Percentiles rank a stretch among this genome's conserved stretches.
These are phyloP conservation scores for Fraxinus dipetala DNA, from an alignment of 305 asterid species.

Conservation along the genomic window DNA sequence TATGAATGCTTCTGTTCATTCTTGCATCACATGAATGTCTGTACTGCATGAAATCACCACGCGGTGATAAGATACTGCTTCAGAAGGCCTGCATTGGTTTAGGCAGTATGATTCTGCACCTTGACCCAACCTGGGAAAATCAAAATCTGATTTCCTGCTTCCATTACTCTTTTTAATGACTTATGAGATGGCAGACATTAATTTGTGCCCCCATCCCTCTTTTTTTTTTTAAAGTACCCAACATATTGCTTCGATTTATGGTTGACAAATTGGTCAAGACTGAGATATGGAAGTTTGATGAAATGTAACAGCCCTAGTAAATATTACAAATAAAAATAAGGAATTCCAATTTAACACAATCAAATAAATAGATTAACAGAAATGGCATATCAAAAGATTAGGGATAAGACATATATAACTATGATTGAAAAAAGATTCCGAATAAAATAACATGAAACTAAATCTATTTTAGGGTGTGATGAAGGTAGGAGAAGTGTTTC, in stretches of 20 bases:
- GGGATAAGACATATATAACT: not conserved
- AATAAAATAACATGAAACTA: not conserved
- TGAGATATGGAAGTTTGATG: not conserved
- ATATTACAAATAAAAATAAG: not conserved
- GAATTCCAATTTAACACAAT: not conserved
- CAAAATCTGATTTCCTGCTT: not conserved
- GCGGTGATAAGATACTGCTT: not conserved
- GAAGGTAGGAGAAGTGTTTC: slow-evolving; percentile 5
- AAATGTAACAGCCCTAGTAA: not conserved
- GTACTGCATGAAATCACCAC: not conserved
- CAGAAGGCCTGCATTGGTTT: not conserved
- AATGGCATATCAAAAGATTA: not conserved
- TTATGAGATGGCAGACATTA: not conserved
- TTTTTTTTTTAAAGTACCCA: not conserved
- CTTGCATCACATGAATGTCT: not conserved
- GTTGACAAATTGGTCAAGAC: not conserved
- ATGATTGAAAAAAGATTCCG: not conserved
- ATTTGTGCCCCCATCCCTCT: not conserved
- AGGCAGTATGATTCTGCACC: not conserved
- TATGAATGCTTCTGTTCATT: not conserved
- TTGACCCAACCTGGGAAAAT: not conserved
- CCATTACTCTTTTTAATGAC: not conserved
- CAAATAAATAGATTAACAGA: not conserved
- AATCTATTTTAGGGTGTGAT: not conserved
- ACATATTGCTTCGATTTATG: not conserved